Evolutionary conservation across 1,284 basidiomycete genomes (phyloP), one percentile per base, ranked within the genome.

Genomic region (Microbotryum silenes-acaulis): DNA sequence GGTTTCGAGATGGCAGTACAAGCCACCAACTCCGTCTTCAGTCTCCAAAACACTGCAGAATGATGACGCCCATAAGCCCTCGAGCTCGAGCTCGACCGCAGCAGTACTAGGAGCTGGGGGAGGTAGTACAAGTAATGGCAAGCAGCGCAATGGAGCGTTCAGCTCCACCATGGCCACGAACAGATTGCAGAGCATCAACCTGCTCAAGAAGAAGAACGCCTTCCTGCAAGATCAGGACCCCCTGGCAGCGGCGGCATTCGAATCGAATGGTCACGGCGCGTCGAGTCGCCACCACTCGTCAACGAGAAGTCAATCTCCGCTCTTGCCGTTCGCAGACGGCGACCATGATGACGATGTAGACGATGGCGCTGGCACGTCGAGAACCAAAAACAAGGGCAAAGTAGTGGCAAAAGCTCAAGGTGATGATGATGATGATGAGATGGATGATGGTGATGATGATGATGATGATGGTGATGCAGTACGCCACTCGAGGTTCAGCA

Each of bases 211-310:
- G 25, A 51, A 56, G 27, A 29, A n/a, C 0, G 59, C 54, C 10
- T 68, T 66, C 31, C 53, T 68, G 9, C 50, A 68, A 45, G 44
- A 61, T 21, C 62, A 68, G 10, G 59, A 68, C 23, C 61, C 54
- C 33, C 42, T 68, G 12, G 61, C 64, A 1, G 53, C 64, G 7
- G 33, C 18, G 2, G 46, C 12, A 7, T 56, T 55, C 3, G 51
- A 46, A 51, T 50, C 44, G 27, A 25, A 18, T 10, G 53, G 50
- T 6, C 25, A 52, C 9, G 56, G 33, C 8, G 56, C 45, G 14
- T 44, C 25, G 18, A 33, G 31, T 10, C 55, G 42, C 20, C 54
- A 44, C 3, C 51, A 23, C 12, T n/a, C 3, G 33, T 4, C 14
- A 12, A 14, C 25, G 46, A 54, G 21, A 4, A 21, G 6, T 33